Evolutionary conservation across 768 basidiomycete species (phyloP).

Genomic region (Rhodotorula babjevae): DNA sequence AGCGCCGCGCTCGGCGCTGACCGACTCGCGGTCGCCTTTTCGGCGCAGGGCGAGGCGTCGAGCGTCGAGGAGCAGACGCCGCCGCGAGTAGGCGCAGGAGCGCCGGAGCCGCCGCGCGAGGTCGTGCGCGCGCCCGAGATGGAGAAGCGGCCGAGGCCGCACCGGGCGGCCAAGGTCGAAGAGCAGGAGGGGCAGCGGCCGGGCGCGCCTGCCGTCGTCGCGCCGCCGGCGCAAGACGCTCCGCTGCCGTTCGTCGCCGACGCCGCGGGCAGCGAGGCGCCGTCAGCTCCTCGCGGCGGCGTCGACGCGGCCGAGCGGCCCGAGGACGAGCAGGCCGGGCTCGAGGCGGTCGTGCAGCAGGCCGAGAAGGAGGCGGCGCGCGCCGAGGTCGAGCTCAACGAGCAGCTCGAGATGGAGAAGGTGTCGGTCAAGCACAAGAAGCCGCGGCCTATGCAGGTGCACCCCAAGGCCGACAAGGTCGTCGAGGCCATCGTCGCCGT

Average conservation of each 20-base stretch:
- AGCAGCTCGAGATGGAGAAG: neutral
- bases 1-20: no score
- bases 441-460: neutral
- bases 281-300: neutral
- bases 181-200: neutral
- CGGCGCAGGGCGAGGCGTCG: no score
- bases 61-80: no score
- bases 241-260: neutral
- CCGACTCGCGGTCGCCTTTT: no score
- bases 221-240: neutral
- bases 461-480: neutral
- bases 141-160: neutral
- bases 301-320: neutral
- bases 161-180: neutral
- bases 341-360: constrained; percentile 8
- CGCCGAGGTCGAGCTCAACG: neutral
- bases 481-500: neutral
- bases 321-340: constrained; percentile 14
- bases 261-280: neutral
- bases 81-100: neutral
- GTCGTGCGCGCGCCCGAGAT: neutral
- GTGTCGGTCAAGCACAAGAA: neutral
- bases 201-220: no score
- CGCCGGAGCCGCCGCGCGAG: neutral
- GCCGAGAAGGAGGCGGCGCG: neutral